phyloP scores from a whole-genome alignment of 768 basidiomycete genomes.

The Russula compacta region DNA sequence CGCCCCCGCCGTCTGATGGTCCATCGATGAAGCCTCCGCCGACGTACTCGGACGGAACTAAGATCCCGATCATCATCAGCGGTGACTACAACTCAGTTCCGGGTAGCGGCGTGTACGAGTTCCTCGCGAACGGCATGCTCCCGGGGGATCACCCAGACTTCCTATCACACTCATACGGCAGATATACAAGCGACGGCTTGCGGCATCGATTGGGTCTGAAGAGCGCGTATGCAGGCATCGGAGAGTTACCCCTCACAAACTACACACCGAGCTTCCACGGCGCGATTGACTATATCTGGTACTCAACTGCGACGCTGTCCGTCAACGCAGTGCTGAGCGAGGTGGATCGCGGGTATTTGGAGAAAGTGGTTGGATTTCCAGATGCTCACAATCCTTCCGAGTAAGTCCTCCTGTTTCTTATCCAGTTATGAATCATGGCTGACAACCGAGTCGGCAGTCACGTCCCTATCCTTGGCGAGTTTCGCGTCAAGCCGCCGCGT shows the following conservation, averaged over 20 bases:
- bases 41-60: slow-evolving; percentile 68
- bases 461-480: slow-evolving; percentile 60
- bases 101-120: slow-evolving; percentile 85
- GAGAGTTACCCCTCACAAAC: slow-evolving; percentile 75
- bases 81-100: slow-evolving; percentile 96
- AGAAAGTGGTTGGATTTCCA: slow-evolving; percentile 92
- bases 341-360: slow-evolving; percentile 76
- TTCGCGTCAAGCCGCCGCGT: slow-evolving; percentile 70
- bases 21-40: slow-evolving; percentile 50
- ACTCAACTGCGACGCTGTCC: slow-evolving; percentile 59
- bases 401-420: slow-evolving; percentile 37
- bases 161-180: slow-evolving; percentile 83
- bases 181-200: slow-evolving; percentile 85
- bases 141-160: slow-evolving; percentile 82
- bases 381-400: slow-evolving; percentile 96
- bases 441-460: slow-evolving; percentile 40
- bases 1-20: slow-evolving; percentile 36
- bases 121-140: slow-evolving; percentile 62
- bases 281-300: slow-evolving; percentile 92
- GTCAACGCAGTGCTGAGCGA: slow-evolving; percentile 83
- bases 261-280: slow-evolving; percentile 82
- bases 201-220: slow-evolving; percentile 72
- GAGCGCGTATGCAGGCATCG: slow-evolving; percentile 66
- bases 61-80: slow-evolving; percentile 85
- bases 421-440: slow-evolving; percentile 15